These are phyloP conservation scores for Aureobasidium lini DNA, from an alignment of 2,329 filamentous ascomycete species.

Conservation along the genomic window DNA sequence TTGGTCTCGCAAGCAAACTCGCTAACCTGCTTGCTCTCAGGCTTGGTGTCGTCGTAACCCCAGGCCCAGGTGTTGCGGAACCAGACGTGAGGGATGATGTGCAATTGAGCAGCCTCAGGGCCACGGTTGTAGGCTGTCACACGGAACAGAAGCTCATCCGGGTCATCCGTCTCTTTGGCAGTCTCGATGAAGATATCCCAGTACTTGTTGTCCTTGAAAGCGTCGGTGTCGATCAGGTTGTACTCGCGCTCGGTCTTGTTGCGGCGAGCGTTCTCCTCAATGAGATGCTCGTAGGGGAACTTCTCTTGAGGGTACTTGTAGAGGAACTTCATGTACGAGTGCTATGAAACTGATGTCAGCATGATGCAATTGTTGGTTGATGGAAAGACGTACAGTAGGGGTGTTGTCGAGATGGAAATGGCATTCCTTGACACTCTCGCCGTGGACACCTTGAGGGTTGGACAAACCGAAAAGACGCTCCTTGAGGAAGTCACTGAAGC, in stretches of 20 bases:
- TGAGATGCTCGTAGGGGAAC: constrained; percentile 85
- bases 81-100: constrained; percentile 92
- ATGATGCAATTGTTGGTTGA: constrained; percentile 18
- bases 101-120: constrained; percentile 79
- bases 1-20: constrained; percentile 67
- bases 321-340: constrained; percentile 98
- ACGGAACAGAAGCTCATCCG: constrained; percentile 86
- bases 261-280: constrained; percentile 74
- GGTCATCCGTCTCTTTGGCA: constrained; percentile 85
- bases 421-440: constrained; percentile 92
- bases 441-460: constrained; percentile 94
- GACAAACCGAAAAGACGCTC: constrained; percentile 91
- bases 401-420: constrained; percentile 97
- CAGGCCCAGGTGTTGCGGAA: constrained; percentile 97
- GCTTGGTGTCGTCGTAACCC: constrained; percentile 81
- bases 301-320: constrained; percentile 93
- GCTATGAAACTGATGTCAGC: constrained; percentile 44
- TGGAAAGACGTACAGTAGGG: constrained; percentile 51
- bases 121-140: constrained; percentile 95
- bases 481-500: constrained; percentile 74
- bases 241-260: constrained; percentile 76
- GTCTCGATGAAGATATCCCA: constrained; percentile 98
- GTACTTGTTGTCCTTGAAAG: constrained; percentile 83
- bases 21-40: constrained; percentile 60
- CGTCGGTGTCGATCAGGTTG: constrained; percentile 80